Percentiles rank a stretch among this genome's conserved stretches.
Conservation (phyloP, 2,329 filamentous ascomycete genomes). For the Claviceps sp. region DNA sequence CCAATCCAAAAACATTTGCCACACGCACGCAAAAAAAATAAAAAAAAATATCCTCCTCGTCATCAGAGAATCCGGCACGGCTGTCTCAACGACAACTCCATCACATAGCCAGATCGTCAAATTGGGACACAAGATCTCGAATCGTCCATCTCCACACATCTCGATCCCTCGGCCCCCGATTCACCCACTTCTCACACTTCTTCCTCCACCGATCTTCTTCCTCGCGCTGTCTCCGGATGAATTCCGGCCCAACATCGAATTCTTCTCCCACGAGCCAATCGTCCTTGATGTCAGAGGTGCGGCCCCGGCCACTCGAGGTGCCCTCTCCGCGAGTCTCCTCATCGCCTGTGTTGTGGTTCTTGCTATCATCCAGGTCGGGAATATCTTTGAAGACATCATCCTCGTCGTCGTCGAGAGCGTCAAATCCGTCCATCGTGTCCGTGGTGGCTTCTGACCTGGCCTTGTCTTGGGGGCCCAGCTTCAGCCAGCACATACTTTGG, state of each 20-base stretch:
- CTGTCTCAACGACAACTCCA: not conserved
- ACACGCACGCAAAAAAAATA: not conserved
- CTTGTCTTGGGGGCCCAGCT: conserved; percentile 44
- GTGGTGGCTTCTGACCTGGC: conserved; percentile 32
- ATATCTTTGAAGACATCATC: conserved; percentile 92
- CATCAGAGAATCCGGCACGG: not conserved
- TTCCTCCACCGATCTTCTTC: conserved; percentile 86
- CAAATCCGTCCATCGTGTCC: conserved; percentile 49
- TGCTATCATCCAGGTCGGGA: conserved; percentile 70
- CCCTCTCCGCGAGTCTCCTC: conserved; percentile 32
- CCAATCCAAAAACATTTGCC: too few relatives aligned
- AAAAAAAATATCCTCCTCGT: not conserved
- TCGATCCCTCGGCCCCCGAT: conserved; percentile 39
- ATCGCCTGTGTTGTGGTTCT: conserved; percentile 24
- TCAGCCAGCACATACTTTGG: conserved; percentile 94
- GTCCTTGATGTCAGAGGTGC: conserved; percentile 51
- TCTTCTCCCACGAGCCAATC: conserved; percentile 88
- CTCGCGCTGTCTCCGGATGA: conserved; percentile 74
- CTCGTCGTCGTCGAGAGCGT: conserved; percentile 58
- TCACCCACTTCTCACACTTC: conserved; percentile 79
- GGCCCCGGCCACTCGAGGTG: conserved; percentile 19
- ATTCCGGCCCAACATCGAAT: conserved; percentile 93
- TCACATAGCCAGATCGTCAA: conserved; percentile 19
- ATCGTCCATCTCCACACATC: conserved; percentile 69
- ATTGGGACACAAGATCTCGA: conserved; percentile 40